phyloP scores from a whole-genome alignment of 352 stramenopile genomes.

The Pythium rhizo-oryzae region DNA sequence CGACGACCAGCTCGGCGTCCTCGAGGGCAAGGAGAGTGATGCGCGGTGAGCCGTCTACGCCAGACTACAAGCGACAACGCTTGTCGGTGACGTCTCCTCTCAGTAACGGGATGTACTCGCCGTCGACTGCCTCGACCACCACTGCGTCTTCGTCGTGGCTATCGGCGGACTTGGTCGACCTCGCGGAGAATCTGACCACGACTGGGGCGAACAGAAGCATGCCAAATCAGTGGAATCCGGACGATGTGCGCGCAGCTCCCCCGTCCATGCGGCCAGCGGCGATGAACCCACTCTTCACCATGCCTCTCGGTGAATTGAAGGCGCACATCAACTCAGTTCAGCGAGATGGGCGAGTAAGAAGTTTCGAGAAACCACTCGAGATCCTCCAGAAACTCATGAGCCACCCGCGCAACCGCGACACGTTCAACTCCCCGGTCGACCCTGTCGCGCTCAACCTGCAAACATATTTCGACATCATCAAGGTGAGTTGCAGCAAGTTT shows the following conservation, averaged over 20 bases:
- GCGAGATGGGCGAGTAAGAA: slow-evolving; percentile 58
- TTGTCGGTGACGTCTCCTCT: background rate
- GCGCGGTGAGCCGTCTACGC: background rate
- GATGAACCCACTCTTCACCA: slow-evolving; percentile 54
- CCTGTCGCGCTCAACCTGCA: slow-evolving; percentile 65
- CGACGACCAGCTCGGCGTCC: slow-evolving; percentile 8
- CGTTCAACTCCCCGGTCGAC: slow-evolving; percentile 83
- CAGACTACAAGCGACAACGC: slow-evolving; percentile 14
- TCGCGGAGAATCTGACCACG: slow-evolving; percentile 15
- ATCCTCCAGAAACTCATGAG: slow-evolving; percentile 78
- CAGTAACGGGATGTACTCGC: slow-evolving; percentile 10
- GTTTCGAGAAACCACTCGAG: slow-evolving; percentile 65
- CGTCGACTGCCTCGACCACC: slow-evolving; percentile 12
- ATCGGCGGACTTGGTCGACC: slow-evolving; percentile 10
- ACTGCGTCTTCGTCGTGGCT: background rate
- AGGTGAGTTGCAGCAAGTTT: slow-evolving; percentile 24
- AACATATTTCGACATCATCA: slow-evolving; percentile 71
- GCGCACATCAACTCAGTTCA: slow-evolving; percentile 72
- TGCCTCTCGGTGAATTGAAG: slow-evolving; percentile 59
- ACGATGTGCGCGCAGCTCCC: slow-evolving; percentile 1
- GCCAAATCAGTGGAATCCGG: slow-evolving; percentile 39
- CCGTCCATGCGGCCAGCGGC: background rate
- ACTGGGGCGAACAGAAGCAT: slow-evolving; percentile 63
- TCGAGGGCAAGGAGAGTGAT: slow-evolving; percentile 3
- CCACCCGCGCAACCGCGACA: slow-evolving; percentile 67